These are phyloP conservation scores for Xylaria palmicola DNA, from an alignment of 495 filamentous ascomycete genomes.

Conservation along the genomic window DNA sequence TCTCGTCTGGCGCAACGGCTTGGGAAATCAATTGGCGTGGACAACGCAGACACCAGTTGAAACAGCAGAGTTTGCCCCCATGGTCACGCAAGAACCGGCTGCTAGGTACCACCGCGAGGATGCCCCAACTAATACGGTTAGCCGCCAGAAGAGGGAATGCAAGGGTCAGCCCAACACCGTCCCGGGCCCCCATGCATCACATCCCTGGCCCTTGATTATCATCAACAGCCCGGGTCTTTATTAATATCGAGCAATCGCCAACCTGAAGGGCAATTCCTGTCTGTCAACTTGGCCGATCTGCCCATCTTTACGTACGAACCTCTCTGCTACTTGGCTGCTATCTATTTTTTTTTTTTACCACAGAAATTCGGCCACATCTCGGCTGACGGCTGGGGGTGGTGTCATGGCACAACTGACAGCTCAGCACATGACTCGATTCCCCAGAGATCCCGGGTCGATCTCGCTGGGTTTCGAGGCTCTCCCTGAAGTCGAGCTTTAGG, in stretches of 20 bases:
- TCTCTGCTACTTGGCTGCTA: neutral
- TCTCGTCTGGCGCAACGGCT: neutral
- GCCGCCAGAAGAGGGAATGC: constrained; percentile 19
- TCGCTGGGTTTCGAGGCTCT: neutral
- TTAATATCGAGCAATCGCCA: constrained; percentile 21
- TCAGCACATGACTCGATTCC: constrained; percentile 12
- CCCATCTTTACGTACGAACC: neutral
- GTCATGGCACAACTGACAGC: constrained; percentile 13
- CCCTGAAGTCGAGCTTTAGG: neutral
- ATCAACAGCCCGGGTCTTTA: constrained; percentile 17
- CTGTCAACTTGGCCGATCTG: constrained; percentile 3
- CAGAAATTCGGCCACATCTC: constrained; percentile 4
- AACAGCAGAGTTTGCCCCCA: constrained; percentile 8
- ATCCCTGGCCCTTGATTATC: constrained; percentile 19
- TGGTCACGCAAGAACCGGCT: constrained; percentile 14
- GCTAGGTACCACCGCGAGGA: constrained; percentile 14
- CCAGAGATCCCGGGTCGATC: neutral
- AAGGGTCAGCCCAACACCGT: constrained; percentile 20
- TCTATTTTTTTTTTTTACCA: neutral
- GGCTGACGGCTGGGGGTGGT: constrained; percentile 6
- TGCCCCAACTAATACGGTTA: constrained; percentile 19
- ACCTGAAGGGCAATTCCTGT: constrained; percentile 9
- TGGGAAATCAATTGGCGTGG: neutral
- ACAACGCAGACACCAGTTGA: constrained; percentile 1
- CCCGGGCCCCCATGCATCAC: constrained; percentile 20